Evolutionary conservation across 192 early-diverging fungal genomes (phyloP).

Genomic region (Linnemannia elongata): DNA sequence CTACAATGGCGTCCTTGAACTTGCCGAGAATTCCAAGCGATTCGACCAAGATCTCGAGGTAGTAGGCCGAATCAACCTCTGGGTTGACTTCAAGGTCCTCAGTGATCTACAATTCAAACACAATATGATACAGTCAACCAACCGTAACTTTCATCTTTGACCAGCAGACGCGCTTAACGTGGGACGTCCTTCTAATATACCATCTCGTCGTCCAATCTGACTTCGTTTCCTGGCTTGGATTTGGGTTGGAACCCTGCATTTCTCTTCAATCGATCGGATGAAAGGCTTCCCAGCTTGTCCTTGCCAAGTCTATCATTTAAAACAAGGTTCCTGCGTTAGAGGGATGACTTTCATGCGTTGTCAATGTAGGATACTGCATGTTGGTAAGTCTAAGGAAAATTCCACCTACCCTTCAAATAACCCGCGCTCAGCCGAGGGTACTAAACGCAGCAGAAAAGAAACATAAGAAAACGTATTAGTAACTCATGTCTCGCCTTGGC

Average conservation of each 20-base stretch:
- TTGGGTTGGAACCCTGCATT: constrained; percentile 44
- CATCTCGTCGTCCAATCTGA: constrained; percentile 61
- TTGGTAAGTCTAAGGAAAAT: not conserved
- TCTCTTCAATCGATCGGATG: constrained; percentile 41
- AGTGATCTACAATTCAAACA: constrained; percentile 54
- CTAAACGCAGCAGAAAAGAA: constrained; percentile 8
- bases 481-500: not conserved
- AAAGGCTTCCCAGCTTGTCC: constrained; percentile 45
- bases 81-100: constrained; percentile 76
- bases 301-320: constrained; percentile 35
- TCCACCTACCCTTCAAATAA: constrained; percentile 53
- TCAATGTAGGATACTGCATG: not conserved
- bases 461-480: not conserved
- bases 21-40: constrained; percentile 71
- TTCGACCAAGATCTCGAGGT: constrained; percentile 83
- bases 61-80: constrained; percentile 82
- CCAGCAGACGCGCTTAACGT: not conserved
- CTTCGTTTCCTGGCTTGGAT: constrained; percentile 54
- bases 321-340: not conserved
- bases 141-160: not conserved
- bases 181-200: constrained; percentile 28
- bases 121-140: not conserved
- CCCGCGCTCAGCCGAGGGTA: constrained; percentile 48
- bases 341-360: not conserved
- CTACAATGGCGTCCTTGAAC: constrained; percentile 66